Percentiles rank a stretch among this genome's conserved stretches.
Evolutionary conservation across 2,329 filamentous ascomycete species (phyloP).

Genomic region (Fusarium goolgardi): DNA sequence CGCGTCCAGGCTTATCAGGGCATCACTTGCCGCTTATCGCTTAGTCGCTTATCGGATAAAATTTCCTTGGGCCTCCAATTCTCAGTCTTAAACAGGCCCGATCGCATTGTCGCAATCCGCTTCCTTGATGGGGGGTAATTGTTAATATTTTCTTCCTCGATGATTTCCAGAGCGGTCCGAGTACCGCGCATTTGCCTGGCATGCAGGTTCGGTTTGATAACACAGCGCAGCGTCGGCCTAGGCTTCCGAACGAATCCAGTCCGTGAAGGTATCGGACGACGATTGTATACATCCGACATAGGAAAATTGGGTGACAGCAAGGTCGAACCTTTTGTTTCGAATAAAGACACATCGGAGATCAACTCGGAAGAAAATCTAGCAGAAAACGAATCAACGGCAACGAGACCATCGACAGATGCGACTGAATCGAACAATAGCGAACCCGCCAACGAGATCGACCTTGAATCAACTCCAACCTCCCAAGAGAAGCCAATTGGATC

Average conservation of each 20-base stretch:
- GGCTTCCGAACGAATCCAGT: slow-evolving; percentile 23
- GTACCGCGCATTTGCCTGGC: slow-evolving; percentile 51
- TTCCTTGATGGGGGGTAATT: slow-evolving; percentile 17
- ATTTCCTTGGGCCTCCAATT: slow-evolving; percentile 34
- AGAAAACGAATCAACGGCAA: background rate
- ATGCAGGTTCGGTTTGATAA: slow-evolving; percentile 51
- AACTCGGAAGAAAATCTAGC: background rate
- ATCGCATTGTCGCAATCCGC: slow-evolving; percentile 24
- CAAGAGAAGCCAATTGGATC: slow-evolving; percentile 1
- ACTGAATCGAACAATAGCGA: background rate
- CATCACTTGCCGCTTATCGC: slow-evolving; percentile 37
- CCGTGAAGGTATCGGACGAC: slow-evolving; percentile 23
- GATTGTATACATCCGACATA: slow-evolving; percentile 45
- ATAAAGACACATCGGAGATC: background rate
- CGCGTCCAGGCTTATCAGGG: slow-evolving; percentile 32
- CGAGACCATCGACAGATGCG: slow-evolving; percentile 2
- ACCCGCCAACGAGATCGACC: slow-evolving; percentile 2
- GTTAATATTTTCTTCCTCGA: slow-evolving; percentile 40
- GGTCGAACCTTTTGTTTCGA: slow-evolving; percentile 42
- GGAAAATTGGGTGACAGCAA: slow-evolving; percentile 38
- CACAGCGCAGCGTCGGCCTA: slow-evolving; percentile 34
- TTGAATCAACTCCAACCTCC: background rate
- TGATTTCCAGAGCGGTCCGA: slow-evolving; percentile 52
- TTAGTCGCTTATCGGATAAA: slow-evolving; percentile 48
- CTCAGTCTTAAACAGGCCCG: slow-evolving; percentile 1